Conservation (phyloP, 768 basidiomycete species). For the Sutorius australiensis region DNA sequence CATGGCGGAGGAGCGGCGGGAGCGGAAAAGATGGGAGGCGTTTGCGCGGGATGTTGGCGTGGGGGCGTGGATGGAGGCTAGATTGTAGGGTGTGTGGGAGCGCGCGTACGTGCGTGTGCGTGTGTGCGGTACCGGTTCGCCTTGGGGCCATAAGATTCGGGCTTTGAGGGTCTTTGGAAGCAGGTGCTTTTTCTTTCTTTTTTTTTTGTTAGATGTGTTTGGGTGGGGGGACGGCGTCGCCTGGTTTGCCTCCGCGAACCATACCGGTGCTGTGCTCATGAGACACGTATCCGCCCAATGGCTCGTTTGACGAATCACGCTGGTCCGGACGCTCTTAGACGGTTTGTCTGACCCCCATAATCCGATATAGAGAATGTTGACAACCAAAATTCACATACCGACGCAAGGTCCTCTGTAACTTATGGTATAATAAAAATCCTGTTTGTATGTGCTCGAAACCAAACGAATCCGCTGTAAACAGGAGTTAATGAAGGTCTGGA, state of each 20-base stretch:
- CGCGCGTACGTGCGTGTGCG: no score
- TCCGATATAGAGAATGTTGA: not conserved
- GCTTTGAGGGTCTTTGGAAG: no score
- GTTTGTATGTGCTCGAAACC: not conserved
- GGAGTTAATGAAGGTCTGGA: not conserved
- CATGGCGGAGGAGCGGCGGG: conserved; percentile 4
- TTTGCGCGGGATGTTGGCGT: conserved; percentile 15
- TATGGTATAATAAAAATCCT: not conserved
- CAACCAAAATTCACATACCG: not conserved
- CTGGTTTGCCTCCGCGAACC: not conserved
- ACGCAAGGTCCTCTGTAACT: not conserved
- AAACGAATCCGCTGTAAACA: no score
- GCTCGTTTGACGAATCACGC: not conserved
- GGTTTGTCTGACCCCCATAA: not conserved
- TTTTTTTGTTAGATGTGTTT: no score
- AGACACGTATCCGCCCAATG: not conserved
- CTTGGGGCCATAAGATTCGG: no score
- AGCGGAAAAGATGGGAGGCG: conserved; percentile 8
- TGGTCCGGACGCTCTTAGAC: not conserved
- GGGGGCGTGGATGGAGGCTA: conserved; percentile 30
- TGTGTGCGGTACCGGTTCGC: no score
- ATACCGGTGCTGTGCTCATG: not conserved
- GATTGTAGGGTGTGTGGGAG: conserved; percentile 9
- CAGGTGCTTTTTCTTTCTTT: no score
- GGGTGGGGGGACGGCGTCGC: no score